Evolutionary conservation across 306 rosid species (phyloP), one percentile per base, ranked within the genome.

Genomic region (Gastrolobium bilobum): DNA sequence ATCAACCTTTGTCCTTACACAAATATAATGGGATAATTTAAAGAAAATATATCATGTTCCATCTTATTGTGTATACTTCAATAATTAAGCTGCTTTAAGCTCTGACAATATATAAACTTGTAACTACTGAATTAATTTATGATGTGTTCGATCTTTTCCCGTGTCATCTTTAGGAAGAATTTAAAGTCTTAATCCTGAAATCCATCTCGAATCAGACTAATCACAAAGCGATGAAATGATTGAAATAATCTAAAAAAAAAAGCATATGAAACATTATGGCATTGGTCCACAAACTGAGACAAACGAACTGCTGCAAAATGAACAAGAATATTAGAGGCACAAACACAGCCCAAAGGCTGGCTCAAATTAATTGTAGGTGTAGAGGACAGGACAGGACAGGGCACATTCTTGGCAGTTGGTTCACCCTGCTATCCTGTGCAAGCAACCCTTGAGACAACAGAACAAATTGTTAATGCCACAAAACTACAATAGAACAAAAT

Each of bases 231-330:
- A 29, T 63, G 50, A 8, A 9, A 7, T 20, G 6, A 15, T 10
- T 7, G 0, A 14, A 7, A 7, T 3, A 31, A 31, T 20, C 26
- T 20, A 57, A 8, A 48, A 4, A 35, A 6, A 47, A 48, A n/a
- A 35, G n/a, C n/a, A n/a, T n/a, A 65, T 20, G 10, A 13, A 69
- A 14, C 30, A 43, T n/a, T 3, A 68, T 33, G 31, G 30, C 48
- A 9, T 15, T 69, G 77, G 71, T 68, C 61, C 61, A 79, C 26
- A 47, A 47, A 13, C 0, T 51, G 11, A 78, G 51, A 78, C 52
- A 78, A 56, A 68, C 13, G 34, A 11, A 5, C 13, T 20, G 53
- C 43, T 35, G 57, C 29, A 79, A 69, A 79, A 58, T 15, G 59
- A 52, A 34, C 29, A 54, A 29, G 52, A 43, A 54, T 40, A 7